phyloP scores from a whole-genome alignment of 176 grass and related monocot genomes.

The Musa beccarii region DNA sequence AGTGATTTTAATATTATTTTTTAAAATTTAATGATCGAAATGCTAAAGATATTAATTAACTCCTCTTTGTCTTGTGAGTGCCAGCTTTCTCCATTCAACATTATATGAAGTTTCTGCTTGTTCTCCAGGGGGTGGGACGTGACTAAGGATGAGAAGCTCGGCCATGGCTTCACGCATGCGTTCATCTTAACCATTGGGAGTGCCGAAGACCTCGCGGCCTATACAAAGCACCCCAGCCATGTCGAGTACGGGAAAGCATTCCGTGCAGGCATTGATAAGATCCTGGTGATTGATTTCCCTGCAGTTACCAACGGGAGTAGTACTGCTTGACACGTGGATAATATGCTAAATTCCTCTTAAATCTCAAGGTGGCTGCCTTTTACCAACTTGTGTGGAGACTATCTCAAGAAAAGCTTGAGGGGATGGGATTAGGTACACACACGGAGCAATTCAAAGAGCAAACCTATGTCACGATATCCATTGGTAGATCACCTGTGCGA shows the following conservation, averaged over 20 bases:
- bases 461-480: too few relatives aligned
- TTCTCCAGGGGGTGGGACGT: conserved; percentile 34
- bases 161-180: conserved; percentile 44
- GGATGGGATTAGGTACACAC: too few relatives aligned
- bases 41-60: too few relatives aligned
- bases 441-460: too few relatives aligned
- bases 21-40: too few relatives aligned
- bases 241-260: conserved; percentile 40
- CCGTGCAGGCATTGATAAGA: conserved; percentile 51
- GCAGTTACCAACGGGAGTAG: conserved; percentile 32
- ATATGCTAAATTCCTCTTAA: too few relatives aligned
- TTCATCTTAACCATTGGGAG: conserved; percentile 27
- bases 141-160: conserved; percentile 27
- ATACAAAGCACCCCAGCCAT: conserved; percentile 35
- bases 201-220: conserved; percentile 30
- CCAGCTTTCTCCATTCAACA: background rate
- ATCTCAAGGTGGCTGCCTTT: too few relatives aligned
- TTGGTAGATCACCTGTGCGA: too few relatives aligned
- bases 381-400: too few relatives aligned
- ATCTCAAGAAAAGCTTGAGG: too few relatives aligned
- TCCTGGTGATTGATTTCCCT: conserved; percentile 57
- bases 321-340: background rate
- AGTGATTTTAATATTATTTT: too few relatives aligned
- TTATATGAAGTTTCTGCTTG: background rate
- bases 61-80: background rate